Evolutionary conservation across 2,329 filamentous ascomycete species (phyloP).

Genomic region (Bertia moriformis): DNA sequence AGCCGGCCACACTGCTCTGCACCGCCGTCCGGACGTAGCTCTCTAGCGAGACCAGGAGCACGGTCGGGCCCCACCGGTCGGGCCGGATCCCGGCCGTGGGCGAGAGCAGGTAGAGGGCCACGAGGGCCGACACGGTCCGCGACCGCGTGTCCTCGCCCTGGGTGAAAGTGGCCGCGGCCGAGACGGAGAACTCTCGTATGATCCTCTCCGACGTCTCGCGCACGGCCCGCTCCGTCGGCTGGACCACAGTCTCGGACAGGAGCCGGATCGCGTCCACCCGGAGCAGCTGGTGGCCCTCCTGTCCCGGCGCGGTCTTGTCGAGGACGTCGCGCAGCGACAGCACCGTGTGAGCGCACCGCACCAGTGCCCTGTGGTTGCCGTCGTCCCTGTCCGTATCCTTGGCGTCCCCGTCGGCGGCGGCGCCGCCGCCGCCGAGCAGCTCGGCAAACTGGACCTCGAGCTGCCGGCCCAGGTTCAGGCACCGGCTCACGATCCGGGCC

Average conservation of each 20-base stretch:
- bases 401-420: no score
- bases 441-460: slow-evolving; percentile 76
- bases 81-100: slow-evolving; percentile 36
- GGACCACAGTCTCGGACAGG: slow-evolving; percentile 54
- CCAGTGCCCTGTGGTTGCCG: slow-evolving; percentile 58
- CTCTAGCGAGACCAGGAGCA: slow-evolving; percentile 66
- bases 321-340: slow-evolving; percentile 63
- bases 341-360: slow-evolving; percentile 70
- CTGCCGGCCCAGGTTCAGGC: slow-evolving; percentile 69
- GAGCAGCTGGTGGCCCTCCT: slow-evolving; percentile 66
- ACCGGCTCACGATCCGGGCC: slow-evolving; percentile 62
- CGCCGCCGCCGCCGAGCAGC: slow-evolving; percentile 28
- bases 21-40: slow-evolving; percentile 69
- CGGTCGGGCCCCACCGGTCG: slow-evolving; percentile 46
- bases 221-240: slow-evolving; percentile 61
- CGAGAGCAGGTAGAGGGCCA: slow-evolving; percentile 69
- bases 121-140: slow-evolving; percentile 58
- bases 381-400: slow-evolving; percentile 52
- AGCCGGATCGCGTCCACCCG: slow-evolving; percentile 58
- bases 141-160: slow-evolving; percentile 63
- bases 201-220: slow-evolving; percentile 62
- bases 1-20: slow-evolving; percentile 60
- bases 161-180: slow-evolving; percentile 37
- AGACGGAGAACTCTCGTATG: slow-evolving; percentile 69
- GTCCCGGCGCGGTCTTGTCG: slow-evolving; percentile 47